A percentile compares a stretch with the other conserved stretches of the same genome.
These are phyloP conservation scores for Cladophialophora yegresii DNA, from an alignment of 2,329 filamentous ascomycete species.

Conservation along the genomic window DNA sequence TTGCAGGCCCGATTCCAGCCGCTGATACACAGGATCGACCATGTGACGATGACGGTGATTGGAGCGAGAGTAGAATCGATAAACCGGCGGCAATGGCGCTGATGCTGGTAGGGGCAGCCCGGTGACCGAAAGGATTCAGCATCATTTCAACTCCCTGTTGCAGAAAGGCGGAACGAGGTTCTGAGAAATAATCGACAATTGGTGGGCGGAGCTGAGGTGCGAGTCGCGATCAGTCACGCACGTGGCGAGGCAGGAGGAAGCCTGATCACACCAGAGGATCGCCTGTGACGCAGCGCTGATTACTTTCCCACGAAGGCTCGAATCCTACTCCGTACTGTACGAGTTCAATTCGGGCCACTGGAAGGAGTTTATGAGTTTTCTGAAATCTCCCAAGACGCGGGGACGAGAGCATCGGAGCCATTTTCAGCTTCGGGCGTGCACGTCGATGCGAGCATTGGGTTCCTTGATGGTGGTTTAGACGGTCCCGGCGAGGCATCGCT, in stretches of 20 bases:
- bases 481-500: too few species aligned
- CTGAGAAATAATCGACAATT: neutral
- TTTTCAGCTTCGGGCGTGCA: neutral
- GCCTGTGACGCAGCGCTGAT: neutral
- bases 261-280: neutral
- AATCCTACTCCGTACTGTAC: too few species aligned
- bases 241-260: neutral
- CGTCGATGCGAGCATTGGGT: neutral
- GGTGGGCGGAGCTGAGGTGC: neutral
- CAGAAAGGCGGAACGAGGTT: neutral
- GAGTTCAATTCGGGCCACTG: neutral
- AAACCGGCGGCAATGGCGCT: conserved; percentile 3
- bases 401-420: neutral
- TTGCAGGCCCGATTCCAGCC: conserved; percentile 18
- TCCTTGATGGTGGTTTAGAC: too few species aligned
- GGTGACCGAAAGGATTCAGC: neutral
- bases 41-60: conserved; percentile 7
- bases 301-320: neutral
- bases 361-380: neutral
- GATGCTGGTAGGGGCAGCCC: neutral
- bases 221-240: neutral
- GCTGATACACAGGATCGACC: conserved; percentile 2
- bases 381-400: neutral
- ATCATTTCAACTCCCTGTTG: neutral
- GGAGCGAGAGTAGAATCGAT: conserved; percentile 2